These are phyloP conservation scores for Kodamaea derodonti DNA, from an alignment of 1,139 yeast genomes.

Conservation along the genomic window DNA sequence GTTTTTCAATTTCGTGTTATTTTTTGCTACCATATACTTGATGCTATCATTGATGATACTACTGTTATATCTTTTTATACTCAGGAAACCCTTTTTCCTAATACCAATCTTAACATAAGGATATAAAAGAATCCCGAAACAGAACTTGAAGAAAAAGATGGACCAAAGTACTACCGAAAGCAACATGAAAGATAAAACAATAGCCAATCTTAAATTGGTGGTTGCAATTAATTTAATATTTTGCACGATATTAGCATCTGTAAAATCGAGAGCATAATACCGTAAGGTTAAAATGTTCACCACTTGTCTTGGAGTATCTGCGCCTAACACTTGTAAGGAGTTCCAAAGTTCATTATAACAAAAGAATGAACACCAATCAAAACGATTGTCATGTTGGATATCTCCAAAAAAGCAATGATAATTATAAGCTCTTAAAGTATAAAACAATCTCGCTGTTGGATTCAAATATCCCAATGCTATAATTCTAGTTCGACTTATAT, in stretches of 20 bases:
- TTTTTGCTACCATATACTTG: constrained; percentile 43
- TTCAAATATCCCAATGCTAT: constrained; percentile 73
- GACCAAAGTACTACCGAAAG: constrained; percentile 75
- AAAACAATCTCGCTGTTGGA: constrained; percentile 54
- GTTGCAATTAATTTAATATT: constrained; percentile 59
- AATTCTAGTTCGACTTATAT: constrained; percentile 55
- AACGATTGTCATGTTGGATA: constrained; percentile 61
- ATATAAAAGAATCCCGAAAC: constrained; percentile 53
- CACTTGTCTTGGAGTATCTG: constrained; percentile 89
- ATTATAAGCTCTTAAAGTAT: constrained; percentile 55
- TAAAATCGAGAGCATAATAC: constrained; percentile 48
- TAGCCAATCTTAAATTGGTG: constrained; percentile 59
- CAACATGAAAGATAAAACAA: constrained; percentile 70
- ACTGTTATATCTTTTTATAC: constrained; percentile 58
- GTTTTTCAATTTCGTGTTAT: constrained; percentile 6
- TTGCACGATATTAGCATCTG: constrained; percentile 40
- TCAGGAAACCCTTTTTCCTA: constrained; percentile 26
- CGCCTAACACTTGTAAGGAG: constrained; percentile 61
- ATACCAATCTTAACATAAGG: constrained; percentile 54
- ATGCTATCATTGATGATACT: constrained; percentile 52
- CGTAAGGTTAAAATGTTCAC: constrained; percentile 73
- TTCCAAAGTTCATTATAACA: constrained; percentile 64
- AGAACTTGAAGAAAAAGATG: constrained; percentile 58
- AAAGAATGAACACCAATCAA: constrained; percentile 67
- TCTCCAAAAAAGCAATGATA: constrained; percentile 70